Base-by-base conservation (phyloP, 805 yeast species). In the Geotrichum ghanense region DNA sequence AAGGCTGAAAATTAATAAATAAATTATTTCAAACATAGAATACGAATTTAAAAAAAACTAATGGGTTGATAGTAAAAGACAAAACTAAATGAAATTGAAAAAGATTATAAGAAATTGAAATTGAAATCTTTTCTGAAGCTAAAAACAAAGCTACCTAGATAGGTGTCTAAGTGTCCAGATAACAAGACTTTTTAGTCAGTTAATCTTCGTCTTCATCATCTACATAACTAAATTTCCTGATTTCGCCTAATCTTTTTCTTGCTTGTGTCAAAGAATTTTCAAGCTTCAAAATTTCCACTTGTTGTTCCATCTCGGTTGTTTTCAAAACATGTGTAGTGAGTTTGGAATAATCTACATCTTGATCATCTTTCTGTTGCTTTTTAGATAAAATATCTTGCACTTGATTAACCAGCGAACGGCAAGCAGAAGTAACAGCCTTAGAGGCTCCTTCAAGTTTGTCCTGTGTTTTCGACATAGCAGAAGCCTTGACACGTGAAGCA, bases 281-380 rank as follows among this genome's bases (percentile, higher is more conserved):
- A 47, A 87, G 69, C 62, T 83, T 84, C 63, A 87, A 70, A 44
- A 88, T 87, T 59, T 84, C 89, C 4, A 87, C 95, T 62, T 87
- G 96, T 63, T 86, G 95, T 59, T 86, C 95, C 95, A 87, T 84
- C 56, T 88, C 92, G 20, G 77, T 75, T 0, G 94, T 83, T 63
- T 82, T 83, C 56, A 84, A 86, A 62, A 86, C 95, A 60, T 83
- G 85, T 24, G 83, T 74, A 6, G 85, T 71, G 48, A 85, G 64
- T 56, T 73, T 75, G 20, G 83, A 70, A 59, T 79, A 83, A 61
- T 88, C 94, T 47, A 79, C 65, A 27, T 69, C 70, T 22, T 56
- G 60, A n/a, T 57, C 64, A 22, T 69, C 65, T 3, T 67, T 71
- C 16, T 43, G 42, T 26, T 54, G 45, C 37, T 39, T 65, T 67